These are phyloP conservation scores for Mollisia scopiformis DNA, from an alignment of 2,329 filamentous ascomycete genomes.

Conservation along the genomic window DNA sequence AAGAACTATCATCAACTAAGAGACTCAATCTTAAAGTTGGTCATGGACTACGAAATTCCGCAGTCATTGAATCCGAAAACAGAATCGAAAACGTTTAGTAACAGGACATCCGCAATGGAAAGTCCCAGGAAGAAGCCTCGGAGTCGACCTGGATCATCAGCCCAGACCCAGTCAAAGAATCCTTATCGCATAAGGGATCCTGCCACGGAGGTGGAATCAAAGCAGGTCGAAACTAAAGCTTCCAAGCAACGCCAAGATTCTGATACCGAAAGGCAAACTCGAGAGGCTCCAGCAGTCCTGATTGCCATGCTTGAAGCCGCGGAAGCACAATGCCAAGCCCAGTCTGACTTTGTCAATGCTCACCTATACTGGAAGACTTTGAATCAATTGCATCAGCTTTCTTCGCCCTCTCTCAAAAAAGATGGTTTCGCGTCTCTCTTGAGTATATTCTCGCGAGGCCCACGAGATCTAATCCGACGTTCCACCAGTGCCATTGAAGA, in stretches of 20 bases:
- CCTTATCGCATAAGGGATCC: constrained; percentile 49
- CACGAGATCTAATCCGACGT: constrained; percentile 68
- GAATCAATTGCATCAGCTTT: constrained; percentile 69
- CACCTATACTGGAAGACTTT: constrained; percentile 86
- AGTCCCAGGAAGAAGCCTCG: constrained; percentile 59
- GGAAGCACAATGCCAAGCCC: constrained; percentile 74
- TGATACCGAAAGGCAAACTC: constrained; percentile 40
- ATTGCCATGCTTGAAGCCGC: constrained; percentile 77
- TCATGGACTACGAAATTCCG: constrained; percentile 81
- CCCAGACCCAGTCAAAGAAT: constrained; percentile 58
- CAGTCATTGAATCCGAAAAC: constrained; percentile 64
- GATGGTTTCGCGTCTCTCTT: constrained; percentile 73
- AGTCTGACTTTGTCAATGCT: constrained; percentile 81
- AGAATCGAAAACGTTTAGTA: constrained; percentile 68
- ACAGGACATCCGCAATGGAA: constrained; percentile 59
- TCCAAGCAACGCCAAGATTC: constrained; percentile 22
- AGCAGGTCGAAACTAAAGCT: constrained; percentile 19
- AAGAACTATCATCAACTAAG: constrained; percentile 82
- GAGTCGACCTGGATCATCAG: constrained; percentile 54
- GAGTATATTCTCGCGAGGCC: constrained; percentile 74
- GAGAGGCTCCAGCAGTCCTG: constrained; percentile 54
- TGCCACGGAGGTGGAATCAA: constrained; percentile 19
- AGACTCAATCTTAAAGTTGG: constrained; percentile 77
- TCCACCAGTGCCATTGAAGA: constrained; percentile 76
- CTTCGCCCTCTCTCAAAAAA: constrained; percentile 62